phyloP scores from a whole-genome alignment of 441 rosid genomes.

The Melastoma candidum region DNA sequence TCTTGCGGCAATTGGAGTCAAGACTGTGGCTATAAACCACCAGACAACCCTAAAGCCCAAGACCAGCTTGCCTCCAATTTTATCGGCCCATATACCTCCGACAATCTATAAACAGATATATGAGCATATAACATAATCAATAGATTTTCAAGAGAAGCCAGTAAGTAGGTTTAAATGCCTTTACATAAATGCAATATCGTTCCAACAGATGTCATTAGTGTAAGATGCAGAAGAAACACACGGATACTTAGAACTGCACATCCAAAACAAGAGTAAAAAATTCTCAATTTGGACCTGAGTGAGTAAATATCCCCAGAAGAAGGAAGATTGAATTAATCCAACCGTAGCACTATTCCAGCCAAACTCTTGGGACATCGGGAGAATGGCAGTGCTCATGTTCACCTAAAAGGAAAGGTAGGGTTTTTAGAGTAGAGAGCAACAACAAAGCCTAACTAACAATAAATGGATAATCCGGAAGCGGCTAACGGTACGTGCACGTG shows the following conservation, averaged over 20 bases:
- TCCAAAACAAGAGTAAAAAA: background rate
- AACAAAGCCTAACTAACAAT: too few relatives aligned
- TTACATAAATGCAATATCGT: background rate
- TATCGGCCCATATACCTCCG: slow-evolving; percentile 99
- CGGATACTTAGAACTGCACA: background rate
- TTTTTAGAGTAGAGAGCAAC: background rate
- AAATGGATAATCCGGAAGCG: too few relatives aligned
- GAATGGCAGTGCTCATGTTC: slow-evolving; percentile 98
- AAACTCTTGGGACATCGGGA: slow-evolving; percentile 93
- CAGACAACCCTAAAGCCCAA: slow-evolving; percentile 94
- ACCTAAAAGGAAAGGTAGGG: slow-evolving; percentile 38
- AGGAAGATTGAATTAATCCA: slow-evolving; percentile 96
- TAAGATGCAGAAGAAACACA: background rate
- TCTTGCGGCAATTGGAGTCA: slow-evolving; percentile 97
- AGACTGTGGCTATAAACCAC: slow-evolving; percentile 87
- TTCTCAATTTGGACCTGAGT: slow-evolving; percentile 55
- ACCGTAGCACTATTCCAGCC: slow-evolving; percentile 96
- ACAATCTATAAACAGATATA: slow-evolving; percentile 44
- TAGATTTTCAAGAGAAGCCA: background rate
- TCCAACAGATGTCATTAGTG: background rate
- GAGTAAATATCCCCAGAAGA: slow-evolving; percentile 97
- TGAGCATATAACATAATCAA: slow-evolving; percentile 10
- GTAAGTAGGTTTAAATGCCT: too few relatives aligned
- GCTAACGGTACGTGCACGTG: too few relatives aligned
- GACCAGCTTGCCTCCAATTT: slow-evolving; percentile 84